These are phyloP conservation scores for Infundibulicybe gibba DNA, from an alignment of 768 basidiomycete species.

Conservation along the genomic window DNA sequence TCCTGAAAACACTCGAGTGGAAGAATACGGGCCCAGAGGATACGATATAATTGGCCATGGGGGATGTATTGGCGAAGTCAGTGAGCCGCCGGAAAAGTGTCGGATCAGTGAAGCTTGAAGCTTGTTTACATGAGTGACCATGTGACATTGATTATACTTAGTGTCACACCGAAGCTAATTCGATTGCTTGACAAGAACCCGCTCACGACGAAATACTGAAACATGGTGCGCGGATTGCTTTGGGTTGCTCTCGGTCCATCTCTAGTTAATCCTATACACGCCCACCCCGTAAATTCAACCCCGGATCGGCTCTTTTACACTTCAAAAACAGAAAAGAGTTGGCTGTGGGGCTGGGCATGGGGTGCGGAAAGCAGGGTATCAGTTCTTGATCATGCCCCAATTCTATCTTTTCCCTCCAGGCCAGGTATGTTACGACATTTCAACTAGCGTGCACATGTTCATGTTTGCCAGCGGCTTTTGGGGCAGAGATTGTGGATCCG, in stretches of 20 bases:
- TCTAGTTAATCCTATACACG: conserved; percentile 9
- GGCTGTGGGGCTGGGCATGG: conserved; percentile 67
- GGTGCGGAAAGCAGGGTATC: conserved; percentile 69
- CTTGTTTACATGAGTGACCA: no score
- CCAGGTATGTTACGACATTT: conserved; percentile 34
- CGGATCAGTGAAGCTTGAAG: no score
- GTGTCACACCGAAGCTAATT: no score
- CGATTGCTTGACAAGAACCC: no score
- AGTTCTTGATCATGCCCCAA: conserved; percentile 71
- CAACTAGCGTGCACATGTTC: neutral
- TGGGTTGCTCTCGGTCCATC: conserved; percentile 20
- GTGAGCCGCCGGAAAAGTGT: no score
- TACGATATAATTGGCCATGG: no score
- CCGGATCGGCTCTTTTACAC: conserved; percentile 21
- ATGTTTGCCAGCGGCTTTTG: conserved; percentile 60
- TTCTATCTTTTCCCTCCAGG: conserved; percentile 67
- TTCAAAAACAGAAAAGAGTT: conserved; percentile 48
- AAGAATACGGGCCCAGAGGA: no score
- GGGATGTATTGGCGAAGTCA: no score
- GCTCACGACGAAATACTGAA: neutral
- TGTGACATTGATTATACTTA: no score
- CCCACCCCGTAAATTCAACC: conserved; percentile 25
- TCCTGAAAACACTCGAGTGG: no score
- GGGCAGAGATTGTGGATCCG: conserved; percentile 63
- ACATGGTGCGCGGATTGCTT: conserved; percentile 18